Conservation (phyloP, 2,329 filamentous ascomycete species). For the Rosellinia necatrix region DNA sequence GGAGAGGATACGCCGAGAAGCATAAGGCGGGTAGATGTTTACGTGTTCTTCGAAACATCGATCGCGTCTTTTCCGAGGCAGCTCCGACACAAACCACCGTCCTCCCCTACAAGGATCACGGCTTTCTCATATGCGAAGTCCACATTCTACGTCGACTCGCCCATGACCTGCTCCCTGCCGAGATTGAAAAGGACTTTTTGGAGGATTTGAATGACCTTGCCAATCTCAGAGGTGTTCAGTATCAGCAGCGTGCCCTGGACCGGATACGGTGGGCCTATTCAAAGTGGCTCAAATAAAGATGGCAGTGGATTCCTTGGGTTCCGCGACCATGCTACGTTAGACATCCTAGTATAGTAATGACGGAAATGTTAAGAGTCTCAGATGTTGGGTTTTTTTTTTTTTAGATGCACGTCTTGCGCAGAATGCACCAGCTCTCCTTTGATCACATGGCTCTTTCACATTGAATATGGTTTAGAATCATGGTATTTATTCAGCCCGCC, state of each 20-base stretch:
- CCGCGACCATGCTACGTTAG: neutral
- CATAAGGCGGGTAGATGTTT: constrained; percentile 72
- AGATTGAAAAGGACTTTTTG: constrained; percentile 81
- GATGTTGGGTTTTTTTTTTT: too few relatives aligned
- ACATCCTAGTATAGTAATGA: constrained; percentile 7
- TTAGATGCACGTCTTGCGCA: too few relatives aligned
- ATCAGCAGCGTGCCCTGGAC: constrained; percentile 78
- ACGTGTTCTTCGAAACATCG: constrained; percentile 83
- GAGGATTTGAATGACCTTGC: constrained; percentile 87
- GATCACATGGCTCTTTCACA: too few relatives aligned
- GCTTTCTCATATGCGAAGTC: constrained; percentile 85
- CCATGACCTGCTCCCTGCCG: constrained; percentile 68
- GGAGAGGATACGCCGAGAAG: constrained; percentile 68
- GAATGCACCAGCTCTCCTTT: too few relatives aligned
- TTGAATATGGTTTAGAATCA: too few relatives aligned
- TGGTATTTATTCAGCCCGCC: too few relatives aligned
- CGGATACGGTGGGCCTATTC: constrained; percentile 90
- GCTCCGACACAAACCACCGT: constrained; percentile 73
- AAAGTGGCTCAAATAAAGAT: constrained; percentile 66
- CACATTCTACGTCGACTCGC: constrained; percentile 78
- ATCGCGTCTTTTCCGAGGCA: constrained; percentile 74
- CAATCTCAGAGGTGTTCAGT: constrained; percentile 77
- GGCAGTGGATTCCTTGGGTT: neutral
- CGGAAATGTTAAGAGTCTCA: neutral
- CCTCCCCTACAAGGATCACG: constrained; percentile 90